Evolutionary conservation across 176 grass and related monocot species (phyloP).

Genomic region (Melocanna baccifera): DNA sequence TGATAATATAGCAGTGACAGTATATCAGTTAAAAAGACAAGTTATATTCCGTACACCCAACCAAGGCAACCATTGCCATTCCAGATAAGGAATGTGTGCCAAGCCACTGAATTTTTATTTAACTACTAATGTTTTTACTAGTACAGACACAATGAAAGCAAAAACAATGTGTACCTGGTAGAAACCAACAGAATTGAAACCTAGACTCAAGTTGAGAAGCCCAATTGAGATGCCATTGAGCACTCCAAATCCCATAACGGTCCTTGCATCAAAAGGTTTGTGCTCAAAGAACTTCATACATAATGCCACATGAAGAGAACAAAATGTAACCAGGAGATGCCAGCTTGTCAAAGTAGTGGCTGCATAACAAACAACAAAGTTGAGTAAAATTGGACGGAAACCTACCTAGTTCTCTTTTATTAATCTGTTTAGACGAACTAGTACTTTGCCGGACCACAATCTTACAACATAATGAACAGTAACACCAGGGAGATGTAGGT

Average conservation of each 20-base stretch:
- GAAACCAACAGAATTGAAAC: conserved; percentile 99
- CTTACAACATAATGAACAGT: background rate
- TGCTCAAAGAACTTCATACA: conserved; percentile 97
- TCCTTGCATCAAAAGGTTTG: conserved; percentile 89
- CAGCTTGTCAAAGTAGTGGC: conserved; percentile 98
- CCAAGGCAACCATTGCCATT: background rate
- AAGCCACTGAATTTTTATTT: background rate
- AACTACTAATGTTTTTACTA: background rate
- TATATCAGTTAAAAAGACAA: background rate
- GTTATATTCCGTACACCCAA: conserved; percentile 11
- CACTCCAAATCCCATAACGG: conserved; percentile 93
- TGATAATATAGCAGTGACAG: background rate
- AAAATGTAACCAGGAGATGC: conserved; percentile 99
- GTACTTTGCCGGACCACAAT: background rate
- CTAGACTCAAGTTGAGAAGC: conserved; percentile 91
- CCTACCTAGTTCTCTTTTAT: background rate
- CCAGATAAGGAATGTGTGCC: background rate
- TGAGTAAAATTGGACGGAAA: background rate
- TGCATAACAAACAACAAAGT: conserved; percentile 35
- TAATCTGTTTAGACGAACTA: background rate
- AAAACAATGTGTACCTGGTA: conserved; percentile 63
- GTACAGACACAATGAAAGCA: conserved; percentile 1
- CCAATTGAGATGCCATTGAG: conserved; percentile 99
- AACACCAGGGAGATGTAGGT: background rate
- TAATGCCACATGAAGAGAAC: conserved; percentile 94